Evolutionary conservation across 257 asterid species (phyloP), one percentile per base, ranked within the genome.

Genomic region (Leptodermis oblonga): DNA sequence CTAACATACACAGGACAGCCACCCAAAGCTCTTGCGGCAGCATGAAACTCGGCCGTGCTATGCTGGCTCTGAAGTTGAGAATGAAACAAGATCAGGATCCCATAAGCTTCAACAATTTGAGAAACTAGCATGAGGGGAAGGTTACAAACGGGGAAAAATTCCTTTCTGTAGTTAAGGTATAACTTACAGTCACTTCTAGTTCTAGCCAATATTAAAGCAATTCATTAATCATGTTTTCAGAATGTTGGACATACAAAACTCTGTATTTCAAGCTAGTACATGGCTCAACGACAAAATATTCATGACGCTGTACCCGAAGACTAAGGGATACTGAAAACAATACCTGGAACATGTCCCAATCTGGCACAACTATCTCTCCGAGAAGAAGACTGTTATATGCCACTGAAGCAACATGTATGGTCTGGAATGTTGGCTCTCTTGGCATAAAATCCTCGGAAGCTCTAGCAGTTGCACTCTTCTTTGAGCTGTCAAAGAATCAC

Each of bases 391-490:
- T 85, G 63, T 83, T 85, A 78, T 81, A 87, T 3, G 88, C 72
- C 51, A 85, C 89, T 2, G 92, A 20, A 8, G 85, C 86, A 42
- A 87, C 70, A 72, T 87, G 92, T 62, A 84, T 20, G 14, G 95
- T 84, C 76, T 87, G 90, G 45, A 81, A 77, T 1, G 73, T 76
- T 1, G 86, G 92, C 60, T 84, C 88, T 7, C 72, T 53, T 6
- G 95, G 90, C 83, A 83, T 82, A 79, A 86, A 87, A 71, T 87
- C 95, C 65, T 87, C 95, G 0, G 95, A 87, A 8, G 87, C 95
- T 70, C 95, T 79, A 18, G 87, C 87, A 25, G 79, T 51, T 5
- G 87, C 88, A 18, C 88, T 76, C 72, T 36, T 82, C 77, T 78
- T 85, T n/a, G 82, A 83, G 22, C 84, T 82, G 59, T 23, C 13